Evolutionary conservation across 2,329 filamentous ascomycete genomes (phyloP), one percentile per base, ranked within the genome.

Genomic region (Aureobasidium sp.): DNA sequence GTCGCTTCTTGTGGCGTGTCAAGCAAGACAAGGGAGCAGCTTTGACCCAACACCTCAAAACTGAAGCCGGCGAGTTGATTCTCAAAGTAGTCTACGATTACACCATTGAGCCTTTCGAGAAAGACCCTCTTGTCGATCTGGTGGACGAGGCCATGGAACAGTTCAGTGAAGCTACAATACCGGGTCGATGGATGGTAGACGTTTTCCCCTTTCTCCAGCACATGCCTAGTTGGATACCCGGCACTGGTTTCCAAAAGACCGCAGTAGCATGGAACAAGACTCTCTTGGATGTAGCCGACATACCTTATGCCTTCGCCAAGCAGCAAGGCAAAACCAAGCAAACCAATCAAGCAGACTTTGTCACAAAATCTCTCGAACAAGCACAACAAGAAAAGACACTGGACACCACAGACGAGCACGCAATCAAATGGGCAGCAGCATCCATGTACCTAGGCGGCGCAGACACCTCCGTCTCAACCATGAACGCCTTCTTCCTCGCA

Each of bases 41-140:
- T 0, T 63, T 80, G 15, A 41, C 74, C 0, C 62, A 75, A 4
- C 78, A 82, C 50, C 72, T 82, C 8, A 70, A 72, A 61, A 79
- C 69, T 16, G 69, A 74, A 45, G 72, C 75, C 0, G 76, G 74
- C 0, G 72, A 72, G 0, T 65, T 77, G 13, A 77, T 79, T 30
- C 63, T 79, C n/a, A 76, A 77, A 42, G 73, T 77, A n/a, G 67
- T 70, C 4, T 79, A 79, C 65, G 78, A 78, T 5, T 82, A 82
- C 63, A 78, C 70, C 0, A 69, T 74, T 27, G 75, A 77, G 37
- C 66, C 72, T 0, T 69, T 75, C 11, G 66, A 66, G 2, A 57
- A 62, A 11, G 80, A 82, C 61, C 76, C 76, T 5, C 68, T 81
- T 2, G 73, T 81, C 3, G 70, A 77, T 30, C 62, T 80, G 11